Percentiles rank a stretch among this genome's conserved stretches.
phyloP scores from a whole-genome alignment of 2,329 filamentous ascomycete genomes.

The Didymella sp. region DNA sequence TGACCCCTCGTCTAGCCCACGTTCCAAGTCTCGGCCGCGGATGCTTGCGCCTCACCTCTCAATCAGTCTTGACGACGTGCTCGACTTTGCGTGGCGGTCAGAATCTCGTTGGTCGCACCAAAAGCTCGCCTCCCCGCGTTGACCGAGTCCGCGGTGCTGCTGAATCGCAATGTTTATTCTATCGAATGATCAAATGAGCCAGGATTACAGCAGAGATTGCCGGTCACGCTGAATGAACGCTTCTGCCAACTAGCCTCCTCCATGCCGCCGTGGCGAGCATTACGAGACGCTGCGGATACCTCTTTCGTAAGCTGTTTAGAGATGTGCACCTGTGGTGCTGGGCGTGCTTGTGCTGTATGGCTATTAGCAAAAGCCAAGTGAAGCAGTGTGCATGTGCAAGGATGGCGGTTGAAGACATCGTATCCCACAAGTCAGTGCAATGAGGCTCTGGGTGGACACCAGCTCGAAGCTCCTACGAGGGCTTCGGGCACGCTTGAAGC shows the following conservation, averaged over 20 bases:
- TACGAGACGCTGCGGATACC: conserved; percentile 34
- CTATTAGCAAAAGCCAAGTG: conserved; percentile 25
- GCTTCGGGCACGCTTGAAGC: conserved; percentile 24
- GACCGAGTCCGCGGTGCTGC: conserved; percentile 27
- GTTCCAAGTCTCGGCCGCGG: conserved; percentile 40
- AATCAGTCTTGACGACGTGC: conserved; percentile 20
- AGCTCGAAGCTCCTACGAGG: conserved; percentile 10
- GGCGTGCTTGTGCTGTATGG: conserved; percentile 27
- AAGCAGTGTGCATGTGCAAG: conserved; percentile 31
- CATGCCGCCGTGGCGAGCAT: conserved; percentile 23
- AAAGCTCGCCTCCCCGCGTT: conserved; percentile 32
- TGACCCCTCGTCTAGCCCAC: conserved; percentile 28
- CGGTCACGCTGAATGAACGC: conserved; percentile 26
- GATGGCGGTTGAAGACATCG: conserved; percentile 21
- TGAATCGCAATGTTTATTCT: conserved; percentile 25
- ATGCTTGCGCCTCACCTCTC: conserved; percentile 33
- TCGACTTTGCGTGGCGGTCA: conserved; percentile 35
- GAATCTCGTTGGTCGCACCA: conserved; percentile 39
- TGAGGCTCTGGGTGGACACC: conserved; percentile 18
- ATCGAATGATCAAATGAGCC: conserved; percentile 37
- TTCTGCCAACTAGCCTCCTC: conserved; percentile 25
- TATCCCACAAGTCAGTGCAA: conserved; percentile 12
- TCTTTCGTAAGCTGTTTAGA: conserved; percentile 38
- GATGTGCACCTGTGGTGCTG: conserved; percentile 22
- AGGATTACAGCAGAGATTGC: conserved; percentile 19